Evolutionary conservation across 2,329 filamentous ascomycete genomes (phyloP).

Genomic region (Aspergillus quadricinctus): DNA sequence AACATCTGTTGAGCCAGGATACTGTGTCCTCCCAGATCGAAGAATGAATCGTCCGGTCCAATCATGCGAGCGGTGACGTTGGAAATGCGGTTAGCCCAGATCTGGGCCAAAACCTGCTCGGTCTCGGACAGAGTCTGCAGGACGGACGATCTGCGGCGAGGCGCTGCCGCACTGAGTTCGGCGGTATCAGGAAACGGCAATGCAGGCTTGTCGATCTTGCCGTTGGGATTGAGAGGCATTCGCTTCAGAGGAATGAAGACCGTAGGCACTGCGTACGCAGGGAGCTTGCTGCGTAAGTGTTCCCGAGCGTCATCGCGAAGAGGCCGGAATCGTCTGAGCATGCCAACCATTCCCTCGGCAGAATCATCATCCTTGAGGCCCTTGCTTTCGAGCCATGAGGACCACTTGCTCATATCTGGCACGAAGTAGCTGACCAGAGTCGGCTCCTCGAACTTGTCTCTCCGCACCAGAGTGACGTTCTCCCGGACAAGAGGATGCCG

Average conservation of each 20-base stretch:
- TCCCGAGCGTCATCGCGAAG: conserved; percentile 60
- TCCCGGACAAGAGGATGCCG: conserved; percentile 73
- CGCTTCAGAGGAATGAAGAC: conserved; percentile 68
- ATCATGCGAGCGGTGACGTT: conserved; percentile 65
- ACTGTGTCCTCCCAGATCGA: conserved; percentile 75
- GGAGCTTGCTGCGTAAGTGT: conserved; percentile 66
- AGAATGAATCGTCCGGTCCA: conserved; percentile 62
- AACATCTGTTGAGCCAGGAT: conserved; percentile 79
- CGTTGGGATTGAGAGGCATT: conserved; percentile 78
- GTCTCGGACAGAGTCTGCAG: conserved; percentile 50
- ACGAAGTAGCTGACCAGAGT: conserved; percentile 88
- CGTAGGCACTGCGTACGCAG: conserved; percentile 70
- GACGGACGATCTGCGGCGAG: conserved; percentile 47
- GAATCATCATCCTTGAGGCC: conserved; percentile 49
- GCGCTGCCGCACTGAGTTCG: conserved; percentile 56
- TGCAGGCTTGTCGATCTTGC: conserved; percentile 75
- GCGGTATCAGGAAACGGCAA: conserved; percentile 76
- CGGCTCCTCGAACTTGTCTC: conserved; percentile 79
- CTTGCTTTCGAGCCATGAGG: conserved; percentile 58
- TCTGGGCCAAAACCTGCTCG: conserved; percentile 63
- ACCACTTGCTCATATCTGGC: conserved; percentile 72
- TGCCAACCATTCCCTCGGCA: conserved; percentile 50
- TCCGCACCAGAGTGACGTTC: conserved; percentile 77
- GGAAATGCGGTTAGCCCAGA: conserved; percentile 69
- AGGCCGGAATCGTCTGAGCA: conserved; percentile 58